A percentile compares a stretch with the other conserved stretches of the same genome.
These are phyloP conservation scores for Magnaporthiopsis rhizophila DNA, from an alignment of 2,329 filamentous ascomycete species.

Conservation along the genomic window DNA sequence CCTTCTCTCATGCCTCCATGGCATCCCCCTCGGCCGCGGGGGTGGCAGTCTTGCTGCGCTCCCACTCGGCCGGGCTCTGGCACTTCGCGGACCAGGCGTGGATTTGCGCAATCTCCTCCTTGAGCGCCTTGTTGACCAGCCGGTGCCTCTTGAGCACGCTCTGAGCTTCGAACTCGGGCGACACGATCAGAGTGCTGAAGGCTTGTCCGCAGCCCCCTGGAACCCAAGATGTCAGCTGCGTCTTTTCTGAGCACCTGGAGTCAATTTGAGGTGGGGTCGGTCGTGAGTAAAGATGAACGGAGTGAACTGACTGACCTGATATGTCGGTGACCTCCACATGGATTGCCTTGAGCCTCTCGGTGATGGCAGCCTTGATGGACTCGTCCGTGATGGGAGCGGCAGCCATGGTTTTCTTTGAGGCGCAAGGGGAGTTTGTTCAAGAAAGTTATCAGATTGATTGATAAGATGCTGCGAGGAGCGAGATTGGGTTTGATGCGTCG, in stretches of 20 bases:
- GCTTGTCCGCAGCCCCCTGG: constrained; percentile 54
- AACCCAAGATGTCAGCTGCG: not conserved
- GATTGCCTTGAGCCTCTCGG: constrained; percentile 60
- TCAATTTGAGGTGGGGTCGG: constrained; percentile 28
- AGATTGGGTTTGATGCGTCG: not conserved
- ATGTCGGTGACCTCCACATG: constrained; percentile 87
- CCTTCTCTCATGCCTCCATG: constrained; percentile 34
- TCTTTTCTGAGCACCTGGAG: not conserved
- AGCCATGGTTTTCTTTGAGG: constrained; percentile 31
- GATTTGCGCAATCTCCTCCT: constrained; percentile 81
- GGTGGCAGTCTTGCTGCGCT: constrained; percentile 46
- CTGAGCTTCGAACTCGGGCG: constrained; percentile 60
- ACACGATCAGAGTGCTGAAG: constrained; percentile 53
- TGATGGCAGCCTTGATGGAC: constrained; percentile 60
- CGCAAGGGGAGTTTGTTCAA: no score
- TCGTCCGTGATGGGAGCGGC: constrained; percentile 63
- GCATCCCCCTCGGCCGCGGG: constrained; percentile 25
- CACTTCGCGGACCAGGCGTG: constrained; percentile 95
- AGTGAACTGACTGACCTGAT: constrained; percentile 67
- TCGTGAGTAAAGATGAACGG: not conserved
- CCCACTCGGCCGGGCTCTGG: constrained; percentile 84
- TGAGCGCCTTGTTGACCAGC: constrained; percentile 74
- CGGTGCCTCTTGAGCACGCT: constrained; percentile 77
- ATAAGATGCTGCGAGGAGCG: constrained; percentile 6
- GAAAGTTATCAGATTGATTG: constrained; percentile 14